These are phyloP conservation scores for Suhomyces guaymorum DNA, from an alignment of 1,139 yeast genomes.

Conservation along the genomic window DNA sequence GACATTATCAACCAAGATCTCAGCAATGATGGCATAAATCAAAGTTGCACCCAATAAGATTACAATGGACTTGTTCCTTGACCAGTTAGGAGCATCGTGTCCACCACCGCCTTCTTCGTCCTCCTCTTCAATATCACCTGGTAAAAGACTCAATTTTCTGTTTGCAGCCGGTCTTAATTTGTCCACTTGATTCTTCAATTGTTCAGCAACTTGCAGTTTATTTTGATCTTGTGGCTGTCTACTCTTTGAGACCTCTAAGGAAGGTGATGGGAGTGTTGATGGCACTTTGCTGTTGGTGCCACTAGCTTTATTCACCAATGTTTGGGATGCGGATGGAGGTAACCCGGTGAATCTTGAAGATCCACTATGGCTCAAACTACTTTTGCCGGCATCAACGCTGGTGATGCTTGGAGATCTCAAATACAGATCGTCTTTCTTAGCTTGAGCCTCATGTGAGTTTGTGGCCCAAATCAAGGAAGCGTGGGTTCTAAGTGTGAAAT, in stretches of 20 bases:
- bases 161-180: slow-evolving; percentile 7
- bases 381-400: slow-evolving; percentile 29
- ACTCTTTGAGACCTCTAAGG: slow-evolving; percentile 23
- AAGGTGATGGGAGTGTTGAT: slow-evolving; percentile 20
- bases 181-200: slow-evolving; percentile 2
- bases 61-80: slow-evolving; percentile 79
- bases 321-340: slow-evolving; percentile 15
- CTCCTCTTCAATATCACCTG: slow-evolving; percentile 21
- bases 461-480: slow-evolving; percentile 95
- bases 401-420: slow-evolving; percentile 35
- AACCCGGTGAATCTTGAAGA: slow-evolving; percentile 9
- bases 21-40: slow-evolving; percentile 90
- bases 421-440: slow-evolving; percentile 24
- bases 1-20: slow-evolving; percentile 89
- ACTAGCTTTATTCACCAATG: slow-evolving; percentile 6
- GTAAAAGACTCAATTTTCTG: slow-evolving; percentile 13
- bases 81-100: slow-evolving; percentile 98
- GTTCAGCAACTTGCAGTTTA: slow-evolving; percentile 3
- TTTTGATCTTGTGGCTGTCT: slow-evolving; percentile 4
- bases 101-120: slow-evolving; percentile 55
- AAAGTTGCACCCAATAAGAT: slow-evolving; percentile 83
- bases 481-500: slow-evolving; percentile 92
- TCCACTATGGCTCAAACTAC: not conserved
- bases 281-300: slow-evolving; percentile 7
- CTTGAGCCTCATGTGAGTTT: slow-evolving; percentile 37